Evolutionary conservation across 2,329 filamentous ascomycete genomes (phyloP).

Genomic region (Fusarium sacchari): DNA sequence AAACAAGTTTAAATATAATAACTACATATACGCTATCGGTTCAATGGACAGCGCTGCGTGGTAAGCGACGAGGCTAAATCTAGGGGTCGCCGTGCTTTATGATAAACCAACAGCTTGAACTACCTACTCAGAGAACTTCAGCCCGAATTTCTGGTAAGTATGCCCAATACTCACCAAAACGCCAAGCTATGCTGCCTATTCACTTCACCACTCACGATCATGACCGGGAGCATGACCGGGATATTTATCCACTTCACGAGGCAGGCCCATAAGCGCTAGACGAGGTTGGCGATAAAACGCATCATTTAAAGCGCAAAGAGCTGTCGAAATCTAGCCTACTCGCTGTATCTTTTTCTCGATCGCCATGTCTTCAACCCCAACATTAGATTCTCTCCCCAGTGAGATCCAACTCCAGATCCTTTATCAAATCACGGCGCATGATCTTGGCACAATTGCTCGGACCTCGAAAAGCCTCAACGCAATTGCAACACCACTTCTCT

Average conservation of each 20-base stretch:
- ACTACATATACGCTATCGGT: neutral
- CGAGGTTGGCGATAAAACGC: neutral
- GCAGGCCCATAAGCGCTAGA: neutral
- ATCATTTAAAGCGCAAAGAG: neutral
- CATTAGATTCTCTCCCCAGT: neutral
- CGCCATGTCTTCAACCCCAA: neutral
- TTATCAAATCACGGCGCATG: neutral
- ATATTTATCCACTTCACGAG: neutral
- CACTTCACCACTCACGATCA: neutral
- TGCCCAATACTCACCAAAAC: neutral
- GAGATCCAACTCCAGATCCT: constrained; percentile 11
- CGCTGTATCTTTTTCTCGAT: rapidly evolving
- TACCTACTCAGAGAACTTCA: neutral
- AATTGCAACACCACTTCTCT: constrained; percentile 10
- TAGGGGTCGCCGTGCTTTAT: neutral
- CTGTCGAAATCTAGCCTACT: neutral
- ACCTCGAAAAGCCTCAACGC: constrained; percentile 10
- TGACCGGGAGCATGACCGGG: neutral
- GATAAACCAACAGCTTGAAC: neutral
- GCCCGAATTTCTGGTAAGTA: neutral
- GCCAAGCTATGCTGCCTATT: neutral
- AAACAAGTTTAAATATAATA: neutral
- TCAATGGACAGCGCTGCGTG: neutral
- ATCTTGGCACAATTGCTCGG: neutral
- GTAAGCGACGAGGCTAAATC: neutral